A percentile compares a stretch with the other conserved stretches of the same genome.
phyloP scores from a whole-genome alignment of 1,284 basidiomycete genomes.

The Ganoderma leucocontextum region DNA sequence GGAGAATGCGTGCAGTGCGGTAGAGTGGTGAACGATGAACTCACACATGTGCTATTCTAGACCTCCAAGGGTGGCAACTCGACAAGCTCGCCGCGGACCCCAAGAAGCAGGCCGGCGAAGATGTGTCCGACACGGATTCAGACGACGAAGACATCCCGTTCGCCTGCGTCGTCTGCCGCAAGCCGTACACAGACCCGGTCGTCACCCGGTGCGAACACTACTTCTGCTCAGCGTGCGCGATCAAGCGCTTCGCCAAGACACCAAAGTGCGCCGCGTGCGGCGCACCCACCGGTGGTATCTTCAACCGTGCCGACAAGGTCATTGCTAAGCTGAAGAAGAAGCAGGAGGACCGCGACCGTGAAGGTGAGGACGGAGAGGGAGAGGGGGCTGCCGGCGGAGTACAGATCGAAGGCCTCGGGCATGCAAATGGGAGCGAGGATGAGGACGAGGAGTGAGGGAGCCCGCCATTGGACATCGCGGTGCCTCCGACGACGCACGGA shows the following conservation, averaged over 20 bases:
- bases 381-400: constrained; percentile 47
- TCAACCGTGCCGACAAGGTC: constrained; percentile 89
- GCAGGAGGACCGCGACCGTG: constrained; percentile 56
- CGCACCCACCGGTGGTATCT: constrained; percentile 92
- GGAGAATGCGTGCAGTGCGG: background rate
- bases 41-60: constrained; percentile 50
- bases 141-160: constrained; percentile 93
- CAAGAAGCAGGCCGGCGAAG: constrained; percentile 61
- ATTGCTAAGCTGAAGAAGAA: constrained; percentile 80
- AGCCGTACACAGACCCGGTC: constrained; percentile 94
- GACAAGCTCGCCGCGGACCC: constrained; percentile 84
- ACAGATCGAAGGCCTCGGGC: constrained; percentile 69
- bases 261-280: constrained; percentile 97
- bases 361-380: constrained; percentile 45
- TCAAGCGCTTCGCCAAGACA: constrained; percentile 92
- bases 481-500: constrained; percentile 1
- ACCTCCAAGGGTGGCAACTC: constrained; percentile 98
- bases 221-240: constrained; percentile 94
- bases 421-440: constrained; percentile 47
- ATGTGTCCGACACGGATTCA: constrained; percentile 65
- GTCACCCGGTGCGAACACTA: constrained; percentile 98
- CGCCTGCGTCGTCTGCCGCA: constrained; percentile 95
- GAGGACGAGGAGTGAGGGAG: constrained; percentile 29
- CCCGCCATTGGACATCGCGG: background rate
- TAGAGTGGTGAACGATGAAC: constrained; percentile 4